Evolutionary conservation across 2,329 filamentous ascomycete genomes (phyloP), one percentile per base, ranked within the genome.

Genomic region (Exophiala dermatitidis): DNA sequence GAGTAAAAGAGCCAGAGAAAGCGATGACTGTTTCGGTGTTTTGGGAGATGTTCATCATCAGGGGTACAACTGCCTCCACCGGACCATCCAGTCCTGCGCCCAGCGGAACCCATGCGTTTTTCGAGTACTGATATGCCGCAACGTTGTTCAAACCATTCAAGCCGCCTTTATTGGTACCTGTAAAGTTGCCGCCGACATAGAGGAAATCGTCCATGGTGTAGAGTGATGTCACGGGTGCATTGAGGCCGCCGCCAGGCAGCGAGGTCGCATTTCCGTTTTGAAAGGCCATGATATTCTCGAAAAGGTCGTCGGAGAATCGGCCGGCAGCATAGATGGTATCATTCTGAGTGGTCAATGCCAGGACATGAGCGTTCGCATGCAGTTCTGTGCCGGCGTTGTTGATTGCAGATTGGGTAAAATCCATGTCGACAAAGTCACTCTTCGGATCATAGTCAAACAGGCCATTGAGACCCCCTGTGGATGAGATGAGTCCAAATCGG

Each of bases 121-220:
- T 78, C 10, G 77, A 70, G 3, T 78, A 81, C 57, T 90, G 83
- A 67, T 89, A 97, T 5, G 84, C 75, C 4, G 88, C 93, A 40
- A 95, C 76, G 59, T 90, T 84, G 58, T 80, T 82, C 31, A 98
- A 73, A 10, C 59, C 55, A 40, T 77, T 67, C 8, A 76, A 78
- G 2, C 77, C 77, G 43, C 78, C 78, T 50, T 81, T 77, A 28
- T 76, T 75, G 0, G 88, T 90, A 64, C 85, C 83, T 48, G 83
- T 86, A 69, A 98, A 98, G 50, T 82, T 81, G 46, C 93, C 93
- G 12, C 88, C 93, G 42, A 93, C 83, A 64, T 87, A 98, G 8
- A 96, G 73, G 33, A 72, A 71, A 12, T 80, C 79, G 49, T 76
- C 81, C 52, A 86, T 81, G 29, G 83, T 71, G 55, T 86, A 79